A percentile compares a stretch with the other conserved stretches of the same genome.
Conservation (phyloP, 192 early-diverging fungal species). For the Coemansia aciculifera region DNA sequence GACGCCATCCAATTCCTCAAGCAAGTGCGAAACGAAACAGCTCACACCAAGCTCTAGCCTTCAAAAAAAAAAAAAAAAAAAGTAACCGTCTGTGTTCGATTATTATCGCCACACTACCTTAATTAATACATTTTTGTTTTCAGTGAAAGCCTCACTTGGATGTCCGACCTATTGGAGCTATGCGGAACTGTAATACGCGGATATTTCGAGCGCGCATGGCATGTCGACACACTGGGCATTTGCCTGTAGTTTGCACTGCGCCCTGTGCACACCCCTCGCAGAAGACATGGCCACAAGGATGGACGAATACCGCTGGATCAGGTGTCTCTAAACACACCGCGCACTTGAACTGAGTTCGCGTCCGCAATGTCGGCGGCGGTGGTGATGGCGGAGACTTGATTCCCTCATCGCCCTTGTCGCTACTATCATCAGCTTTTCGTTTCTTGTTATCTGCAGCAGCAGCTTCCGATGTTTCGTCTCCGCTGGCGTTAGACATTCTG, state of each 20-base stretch:
- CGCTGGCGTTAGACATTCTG: neutral
- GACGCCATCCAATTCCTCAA: constrained; percentile 93
- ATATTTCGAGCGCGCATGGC: constrained; percentile 34
- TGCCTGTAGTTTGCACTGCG: constrained; percentile 34
- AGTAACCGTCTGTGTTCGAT: neutral
- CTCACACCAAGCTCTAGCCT: constrained; percentile 47
- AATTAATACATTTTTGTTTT: neutral
- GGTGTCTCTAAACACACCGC: constrained; percentile 47
- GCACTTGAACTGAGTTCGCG: constrained; percentile 48
- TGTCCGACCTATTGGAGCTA: constrained; percentile 27
- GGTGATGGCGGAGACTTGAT: neutral
- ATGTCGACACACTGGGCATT: constrained; percentile 51
- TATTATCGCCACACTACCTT: neutral
- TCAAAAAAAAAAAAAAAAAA: neutral
- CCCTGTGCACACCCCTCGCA: constrained; percentile 50
- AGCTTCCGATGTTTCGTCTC: neutral
- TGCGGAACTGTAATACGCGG: constrained; percentile 44
- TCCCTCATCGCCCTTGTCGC: neutral
- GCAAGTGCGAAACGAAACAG: constrained; percentile 83
- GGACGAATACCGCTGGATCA: constrained; percentile 47
- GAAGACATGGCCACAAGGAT: constrained; percentile 53
- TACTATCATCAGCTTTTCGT: neutral
- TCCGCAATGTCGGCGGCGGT: constrained; percentile 6
- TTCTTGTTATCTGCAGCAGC: neutral
- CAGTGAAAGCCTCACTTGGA: neutral